phyloP scores from a whole-genome alignment of 78 protist species.

The slime mould (Dictyostelium discoideum) region DNA sequence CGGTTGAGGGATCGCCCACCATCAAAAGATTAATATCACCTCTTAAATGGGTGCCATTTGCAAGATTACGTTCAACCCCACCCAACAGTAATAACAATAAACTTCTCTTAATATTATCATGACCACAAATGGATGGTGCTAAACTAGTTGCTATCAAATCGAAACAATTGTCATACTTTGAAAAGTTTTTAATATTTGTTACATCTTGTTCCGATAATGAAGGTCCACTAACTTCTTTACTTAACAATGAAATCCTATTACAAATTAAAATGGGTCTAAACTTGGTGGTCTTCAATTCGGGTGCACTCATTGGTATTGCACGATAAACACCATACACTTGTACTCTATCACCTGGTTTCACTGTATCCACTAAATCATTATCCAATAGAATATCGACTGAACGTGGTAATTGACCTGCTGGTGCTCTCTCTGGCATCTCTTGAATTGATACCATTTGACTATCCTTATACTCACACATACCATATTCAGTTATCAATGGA shows the following conservation, averaged over 20 bases:
- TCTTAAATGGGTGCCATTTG: conserved; percentile 94
- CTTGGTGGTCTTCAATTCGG: conserved; percentile 7
- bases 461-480: conserved; percentile 95
- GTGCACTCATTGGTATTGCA: conserved; percentile 63
- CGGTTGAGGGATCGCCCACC: conserved; percentile 99
- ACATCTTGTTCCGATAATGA: conserved; percentile 60
- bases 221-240: conserved; percentile 42
- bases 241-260: conserved; percentile 75
- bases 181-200: conserved; percentile 45
- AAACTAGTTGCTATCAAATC: conserved; percentile 89
- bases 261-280: conserved; percentile 91
- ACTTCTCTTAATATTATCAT: conserved; percentile 93
- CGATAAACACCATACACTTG: conserved; percentile 88
- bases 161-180: conserved; percentile 39
- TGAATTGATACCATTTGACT: conserved; percentile 92
- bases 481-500: conserved; percentile 96
- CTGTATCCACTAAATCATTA: conserved; percentile 95
- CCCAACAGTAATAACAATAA: conserved; percentile 97
- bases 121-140: conserved; percentile 99
- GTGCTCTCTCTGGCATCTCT: conserved; percentile 99
- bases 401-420: conserved; percentile 99
- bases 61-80: conserved; percentile 95
- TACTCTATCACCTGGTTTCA: conserved; percentile 99
- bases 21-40: conserved; percentile 98
- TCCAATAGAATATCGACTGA: conserved; percentile 93